These are phyloP conservation scores for Aspergillus ochraceoroseus DNA, from an alignment of 2,329 filamentous ascomycete species.

Conservation along the genomic window DNA sequence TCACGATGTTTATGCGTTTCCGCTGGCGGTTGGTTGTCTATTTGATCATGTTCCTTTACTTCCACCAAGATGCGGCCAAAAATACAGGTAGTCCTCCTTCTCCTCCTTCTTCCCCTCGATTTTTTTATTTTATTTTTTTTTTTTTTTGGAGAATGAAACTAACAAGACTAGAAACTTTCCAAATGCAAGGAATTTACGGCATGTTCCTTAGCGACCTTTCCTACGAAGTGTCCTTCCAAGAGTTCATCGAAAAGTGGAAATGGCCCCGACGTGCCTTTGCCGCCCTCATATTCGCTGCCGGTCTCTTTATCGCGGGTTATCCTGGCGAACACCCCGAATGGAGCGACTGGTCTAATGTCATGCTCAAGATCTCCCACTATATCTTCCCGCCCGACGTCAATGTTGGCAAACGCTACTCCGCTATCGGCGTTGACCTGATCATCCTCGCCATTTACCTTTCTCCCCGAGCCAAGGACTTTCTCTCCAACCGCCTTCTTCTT, in stretches of 20 bases:
- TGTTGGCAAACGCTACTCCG: conserved; percentile 45
- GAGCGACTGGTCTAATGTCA: conserved; percentile 47
- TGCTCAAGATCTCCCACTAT: conserved; percentile 41
- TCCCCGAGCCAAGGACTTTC: conserved; percentile 46
- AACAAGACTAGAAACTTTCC: conserved; percentile 47
- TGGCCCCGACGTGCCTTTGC: conserved; percentile 39
- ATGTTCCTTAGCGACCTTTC: conserved; percentile 51
- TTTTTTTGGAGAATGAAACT: background rate
- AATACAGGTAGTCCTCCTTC: conserved; percentile 42
- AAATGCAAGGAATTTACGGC: conserved; percentile 50
- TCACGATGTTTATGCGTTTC: conserved; percentile 45
- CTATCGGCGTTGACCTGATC: conserved; percentile 48
- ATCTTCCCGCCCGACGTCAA: conserved; percentile 47
- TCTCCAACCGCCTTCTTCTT: conserved; percentile 49
- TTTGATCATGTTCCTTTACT: conserved; percentile 47
- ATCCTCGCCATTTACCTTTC: conserved; percentile 51
- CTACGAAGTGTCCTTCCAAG: conserved; percentile 45
- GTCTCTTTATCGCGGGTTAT: conserved; percentile 48
- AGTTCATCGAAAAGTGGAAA: conserved; percentile 43
- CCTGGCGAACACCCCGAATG: conserved; percentile 50
- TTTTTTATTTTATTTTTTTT: background rate
- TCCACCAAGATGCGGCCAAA: conserved; percentile 45
- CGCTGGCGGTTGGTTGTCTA: conserved; percentile 47
- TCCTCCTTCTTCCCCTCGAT: no score
- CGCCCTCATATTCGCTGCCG: conserved; percentile 39